phyloP scores from a whole-genome alignment of 768 basidiomycete genomes.

The Lactarius quietus region DNA sequence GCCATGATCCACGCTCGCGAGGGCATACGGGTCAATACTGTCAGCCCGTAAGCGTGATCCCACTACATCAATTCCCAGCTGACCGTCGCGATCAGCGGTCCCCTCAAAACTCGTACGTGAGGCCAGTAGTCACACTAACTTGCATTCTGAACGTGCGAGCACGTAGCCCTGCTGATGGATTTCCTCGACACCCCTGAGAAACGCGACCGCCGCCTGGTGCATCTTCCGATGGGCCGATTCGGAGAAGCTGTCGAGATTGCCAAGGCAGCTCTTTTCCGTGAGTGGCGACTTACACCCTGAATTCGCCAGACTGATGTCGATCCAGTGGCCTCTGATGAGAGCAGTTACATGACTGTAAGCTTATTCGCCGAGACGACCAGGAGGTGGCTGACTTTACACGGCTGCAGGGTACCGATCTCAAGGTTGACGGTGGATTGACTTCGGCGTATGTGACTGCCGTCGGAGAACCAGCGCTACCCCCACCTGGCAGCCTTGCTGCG shows the following conservation, averaged over 20 bases:
- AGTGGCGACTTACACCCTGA: constrained; percentile 34
- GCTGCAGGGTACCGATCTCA: constrained; percentile 80
- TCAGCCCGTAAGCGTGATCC: constrained; percentile 76
- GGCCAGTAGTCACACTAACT: not conserved
- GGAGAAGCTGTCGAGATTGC: constrained; percentile 96
- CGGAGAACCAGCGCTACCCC: constrained; percentile 68
- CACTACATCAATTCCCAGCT: constrained; percentile 13
- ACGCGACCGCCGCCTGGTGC: constrained; percentile 82
- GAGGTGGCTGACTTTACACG: constrained; percentile 10
- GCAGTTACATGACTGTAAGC: constrained; percentile 90
- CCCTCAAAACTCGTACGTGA: constrained; percentile 84
- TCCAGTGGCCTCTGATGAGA: constrained; percentile 88
- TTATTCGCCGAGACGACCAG: not conserved
- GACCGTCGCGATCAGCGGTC: constrained; percentile 55
- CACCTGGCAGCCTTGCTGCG: constrained; percentile 59
- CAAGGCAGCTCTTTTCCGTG: constrained; percentile 88
- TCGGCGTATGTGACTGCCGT: constrained; percentile 89
- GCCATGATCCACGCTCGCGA: constrained; percentile 98
- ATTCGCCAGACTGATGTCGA: constrained; percentile 1
- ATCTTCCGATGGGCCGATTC: constrained; percentile 95
- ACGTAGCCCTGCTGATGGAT: constrained; percentile 92
- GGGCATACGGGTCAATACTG: constrained; percentile 92
- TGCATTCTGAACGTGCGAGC: not conserved
- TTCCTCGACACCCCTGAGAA: constrained; percentile 97
- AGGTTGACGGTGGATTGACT: constrained; percentile 91